These are phyloP conservation scores for Apophysomyces sp. DNA, from an alignment of 371 early-diverging fungal genomes.

Conservation along the genomic window DNA sequence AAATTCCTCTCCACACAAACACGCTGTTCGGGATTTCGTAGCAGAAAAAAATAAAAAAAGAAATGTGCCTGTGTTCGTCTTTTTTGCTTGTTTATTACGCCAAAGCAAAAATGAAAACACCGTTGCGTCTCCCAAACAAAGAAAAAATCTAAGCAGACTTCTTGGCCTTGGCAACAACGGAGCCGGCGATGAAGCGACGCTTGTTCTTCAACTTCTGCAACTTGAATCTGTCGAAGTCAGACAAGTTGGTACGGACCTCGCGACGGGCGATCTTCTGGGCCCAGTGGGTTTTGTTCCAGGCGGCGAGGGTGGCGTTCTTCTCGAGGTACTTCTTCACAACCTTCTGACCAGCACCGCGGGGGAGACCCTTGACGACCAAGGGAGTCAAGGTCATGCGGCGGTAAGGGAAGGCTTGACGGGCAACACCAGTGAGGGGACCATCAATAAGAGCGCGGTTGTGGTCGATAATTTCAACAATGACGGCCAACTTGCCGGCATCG, in stretches of 20 bases:
- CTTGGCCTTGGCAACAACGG: conserved; percentile 42
- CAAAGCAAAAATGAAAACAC: background rate
- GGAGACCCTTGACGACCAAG: conserved; percentile 80
- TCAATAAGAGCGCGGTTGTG: conserved; percentile 97
- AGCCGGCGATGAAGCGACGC: conserved; percentile 44
- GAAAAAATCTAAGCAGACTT: conserved; percentile 42
- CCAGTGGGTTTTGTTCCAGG: conserved; percentile 89
- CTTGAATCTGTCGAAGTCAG: conserved; percentile 99
- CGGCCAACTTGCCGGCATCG: conserved; percentile 94
- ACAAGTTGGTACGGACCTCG: conserved; percentile 70
- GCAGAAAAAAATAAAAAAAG: background rate
- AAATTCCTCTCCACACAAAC: background rate
- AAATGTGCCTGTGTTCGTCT: background rate
- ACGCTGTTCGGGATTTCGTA: background rate
- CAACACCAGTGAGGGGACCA: conserved; percentile 95
- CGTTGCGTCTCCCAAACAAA: background rate
- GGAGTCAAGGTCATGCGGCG: conserved; percentile 88
- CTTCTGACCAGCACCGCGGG: conserved; percentile 79
- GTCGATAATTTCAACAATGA: conserved; percentile 98
- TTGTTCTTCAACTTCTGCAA: conserved; percentile 76
- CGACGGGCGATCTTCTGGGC: conserved; percentile 91
- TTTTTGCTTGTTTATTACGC: background rate
- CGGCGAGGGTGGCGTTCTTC: conserved; percentile 74
- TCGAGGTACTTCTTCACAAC: conserved; percentile 82
- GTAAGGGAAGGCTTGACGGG: conserved; percentile 86